These are phyloP conservation scores for Incumbomyces delicatus DNA, from an alignment of 2,329 filamentous ascomycete genomes.

Conservation along the genomic window DNA sequence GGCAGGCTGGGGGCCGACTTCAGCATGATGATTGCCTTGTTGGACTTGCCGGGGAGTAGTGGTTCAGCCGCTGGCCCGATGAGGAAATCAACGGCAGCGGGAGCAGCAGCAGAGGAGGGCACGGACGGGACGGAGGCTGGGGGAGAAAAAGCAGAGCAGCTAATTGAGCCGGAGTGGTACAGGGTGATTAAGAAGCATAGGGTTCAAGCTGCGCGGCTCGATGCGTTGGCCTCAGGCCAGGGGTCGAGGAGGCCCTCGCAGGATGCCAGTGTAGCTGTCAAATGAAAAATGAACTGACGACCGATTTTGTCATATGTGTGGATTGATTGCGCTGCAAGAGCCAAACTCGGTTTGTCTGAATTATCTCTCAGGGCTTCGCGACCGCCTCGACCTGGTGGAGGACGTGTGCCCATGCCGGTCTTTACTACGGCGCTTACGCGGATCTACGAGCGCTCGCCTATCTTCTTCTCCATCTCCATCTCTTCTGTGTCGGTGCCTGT, in stretches of 20 bases:
- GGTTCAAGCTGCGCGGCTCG: constrained; percentile 19
- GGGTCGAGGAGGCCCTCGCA: constrained; percentile 7
- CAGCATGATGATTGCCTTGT: constrained; percentile 66
- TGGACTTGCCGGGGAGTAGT: constrained; percentile 8
- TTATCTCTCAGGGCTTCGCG: not conserved
- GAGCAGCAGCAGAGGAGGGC: constrained; percentile 26
- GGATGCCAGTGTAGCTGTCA: constrained; percentile 19
- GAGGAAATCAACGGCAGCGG: constrained; percentile 2
- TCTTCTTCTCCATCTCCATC: constrained; percentile 5
- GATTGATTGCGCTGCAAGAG: too few species aligned
- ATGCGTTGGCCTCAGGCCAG: constrained; percentile 19
- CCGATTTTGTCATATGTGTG: too few species aligned
- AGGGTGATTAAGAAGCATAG: constrained; percentile 21
- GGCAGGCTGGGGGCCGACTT: constrained; percentile 89
- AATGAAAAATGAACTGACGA: too few species aligned
- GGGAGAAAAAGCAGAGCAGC: too few species aligned
- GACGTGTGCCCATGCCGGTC: not conserved
- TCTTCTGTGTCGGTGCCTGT: constrained; percentile 15
- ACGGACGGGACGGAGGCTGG: constrained; percentile 39
- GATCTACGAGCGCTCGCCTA: too few species aligned
- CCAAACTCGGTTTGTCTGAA: not conserved
- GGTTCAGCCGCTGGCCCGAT: constrained; percentile 5
- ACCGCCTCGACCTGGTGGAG: not conserved
- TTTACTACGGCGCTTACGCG: not conserved
- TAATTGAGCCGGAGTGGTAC: constrained; percentile 18